Base-by-base conservation (phyloP, 148 eudicot species). In the Cornus florida region DNA sequence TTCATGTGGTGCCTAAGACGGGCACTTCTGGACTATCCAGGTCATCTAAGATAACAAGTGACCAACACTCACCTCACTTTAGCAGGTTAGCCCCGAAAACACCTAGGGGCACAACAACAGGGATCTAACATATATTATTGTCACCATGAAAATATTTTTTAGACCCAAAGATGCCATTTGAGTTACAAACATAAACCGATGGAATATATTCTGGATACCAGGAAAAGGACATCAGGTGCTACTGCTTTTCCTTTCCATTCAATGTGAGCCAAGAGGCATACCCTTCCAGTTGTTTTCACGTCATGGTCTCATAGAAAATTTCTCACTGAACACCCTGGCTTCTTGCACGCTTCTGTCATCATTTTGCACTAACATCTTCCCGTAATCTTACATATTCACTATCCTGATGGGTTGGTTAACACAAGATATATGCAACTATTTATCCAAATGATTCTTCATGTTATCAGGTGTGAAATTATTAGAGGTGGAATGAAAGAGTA, bases 401-500 rank as follows among this genome's bases (percentile, higher is more conserved):
- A 53, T 16, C 19, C 2, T 53, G 59, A 53, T 13, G 2, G 7
- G 48, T 13, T 12, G 7, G 48, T 4, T 4, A 43, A 43, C 48
- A 43, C 48, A 53, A 11, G 17, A 14, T 19, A 69, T 35, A 48
- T 23, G 23, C 32, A 33, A 56, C 14, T 10, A 33, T n/a, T 46
- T 57, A 70, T 39, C 10, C 28, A 73, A 24, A 48, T 8, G 76
- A 13, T 76, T 69, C 62, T 38, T 69, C n/a, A 28, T 74, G 13
- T 38, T 35, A 38, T 46, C 80, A 95, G 99, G 87, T 95, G 98
- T 79, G 99, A 95, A 24, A 92, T 95, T 74, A 93, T 95, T 77
- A 84, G 95, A 84, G 92, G 89, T 46, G 98, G 97, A 74, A 93
- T 95, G 98, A 93, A 92, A 87, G 93, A 93, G 78, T 95, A 93